Evolutionary conservation across 352 stramenopile species (phyloP).

Genomic region (Globisporangium megalacanthum): DNA sequence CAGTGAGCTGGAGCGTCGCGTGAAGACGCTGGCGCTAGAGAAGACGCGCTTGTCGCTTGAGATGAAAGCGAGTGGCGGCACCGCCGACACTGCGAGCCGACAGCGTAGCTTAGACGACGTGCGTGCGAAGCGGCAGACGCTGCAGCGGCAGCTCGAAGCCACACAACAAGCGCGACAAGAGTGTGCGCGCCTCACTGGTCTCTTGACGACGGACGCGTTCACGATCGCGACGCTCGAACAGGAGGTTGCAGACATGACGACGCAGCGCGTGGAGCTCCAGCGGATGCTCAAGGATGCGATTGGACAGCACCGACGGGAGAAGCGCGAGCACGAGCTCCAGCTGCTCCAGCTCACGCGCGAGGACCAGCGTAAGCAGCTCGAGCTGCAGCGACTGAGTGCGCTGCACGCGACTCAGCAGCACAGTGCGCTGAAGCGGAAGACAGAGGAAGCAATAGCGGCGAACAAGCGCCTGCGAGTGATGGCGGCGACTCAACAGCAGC

Average conservation of each 20-base stretch:
- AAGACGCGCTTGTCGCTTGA: conserved; percentile 24
- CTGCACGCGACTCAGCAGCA: conserved; percentile 35
- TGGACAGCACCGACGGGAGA: conserved; percentile 35
- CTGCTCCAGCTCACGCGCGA: conserved; percentile 52
- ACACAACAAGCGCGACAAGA: conserved; percentile 30
- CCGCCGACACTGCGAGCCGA: not conserved
- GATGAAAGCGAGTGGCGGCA: conserved; percentile 4
- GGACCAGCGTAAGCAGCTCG: conserved; percentile 48
- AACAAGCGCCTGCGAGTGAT: conserved; percentile 45
- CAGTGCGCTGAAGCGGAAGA: conserved; percentile 53
- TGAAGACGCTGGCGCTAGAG: conserved; percentile 19
- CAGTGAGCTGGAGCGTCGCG: conserved; percentile 22
- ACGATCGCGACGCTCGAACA: conserved; percentile 44
- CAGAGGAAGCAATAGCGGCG: conserved; percentile 31
- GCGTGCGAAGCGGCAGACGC: conserved; percentile 18
- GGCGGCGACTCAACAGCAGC: conserved; percentile 18
- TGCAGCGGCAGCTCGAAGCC: conserved; percentile 27
- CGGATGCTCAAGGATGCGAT: conserved; percentile 30
- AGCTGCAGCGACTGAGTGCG: conserved; percentile 41
- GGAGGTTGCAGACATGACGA: conserved; percentile 46
- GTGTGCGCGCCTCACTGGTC: conserved; percentile 25
- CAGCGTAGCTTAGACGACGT: conserved; percentile 7
- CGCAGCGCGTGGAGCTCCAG: conserved; percentile 35
- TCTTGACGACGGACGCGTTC: conserved; percentile 32
- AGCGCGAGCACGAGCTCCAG: conserved; percentile 35